A percentile compares a stretch with the other conserved stretches of the same genome.
Evolutionary conservation across 129 eudicot species (phyloP).

Genomic region (Artemisia tridentata): DNA sequence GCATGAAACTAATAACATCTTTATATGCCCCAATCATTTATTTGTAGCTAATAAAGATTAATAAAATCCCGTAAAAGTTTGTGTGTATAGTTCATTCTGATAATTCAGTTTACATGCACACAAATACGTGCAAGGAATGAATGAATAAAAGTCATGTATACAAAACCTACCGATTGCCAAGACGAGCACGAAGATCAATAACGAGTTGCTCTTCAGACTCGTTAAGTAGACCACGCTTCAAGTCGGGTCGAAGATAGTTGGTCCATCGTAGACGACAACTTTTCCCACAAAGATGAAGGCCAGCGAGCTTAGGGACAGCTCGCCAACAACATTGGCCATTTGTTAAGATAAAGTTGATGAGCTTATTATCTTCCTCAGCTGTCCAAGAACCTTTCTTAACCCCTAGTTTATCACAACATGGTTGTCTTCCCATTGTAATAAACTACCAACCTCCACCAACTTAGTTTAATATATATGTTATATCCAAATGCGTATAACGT

Average conservation of each 20-base stretch:
- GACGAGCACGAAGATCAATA: conserved; percentile 93
- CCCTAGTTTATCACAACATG: conserved; percentile 96
- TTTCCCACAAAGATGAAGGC: conserved; percentile 90
- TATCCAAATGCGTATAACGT: conserved; percentile 17
- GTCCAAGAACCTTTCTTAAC: conserved; percentile 99
- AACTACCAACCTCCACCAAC: not conserved
- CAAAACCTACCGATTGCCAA: conserved; percentile 82
- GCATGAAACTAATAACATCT: no score
- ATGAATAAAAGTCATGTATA: not conserved
- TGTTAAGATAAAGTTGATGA: conserved; percentile 77
- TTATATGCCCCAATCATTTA: no score
- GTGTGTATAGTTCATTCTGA: no score
- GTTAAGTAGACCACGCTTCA: conserved; percentile 86
- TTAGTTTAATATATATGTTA: not conserved
- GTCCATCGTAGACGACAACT: conserved; percentile 99
- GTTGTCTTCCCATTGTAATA: conserved; percentile 82
- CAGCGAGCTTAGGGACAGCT: conserved; percentile 95
- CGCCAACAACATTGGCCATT: conserved; percentile 99
- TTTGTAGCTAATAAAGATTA: no score
- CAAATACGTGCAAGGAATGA: no score
- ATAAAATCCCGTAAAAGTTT: no score
- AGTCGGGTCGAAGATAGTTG: conserved; percentile 94
- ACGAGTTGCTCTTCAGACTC: conserved; percentile 87
- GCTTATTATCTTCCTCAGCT: conserved; percentile 95
- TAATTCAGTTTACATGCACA: no score